Conservation (phyloP, 2,329 filamentous ascomycete species). For the Didymella segeticola region DNA sequence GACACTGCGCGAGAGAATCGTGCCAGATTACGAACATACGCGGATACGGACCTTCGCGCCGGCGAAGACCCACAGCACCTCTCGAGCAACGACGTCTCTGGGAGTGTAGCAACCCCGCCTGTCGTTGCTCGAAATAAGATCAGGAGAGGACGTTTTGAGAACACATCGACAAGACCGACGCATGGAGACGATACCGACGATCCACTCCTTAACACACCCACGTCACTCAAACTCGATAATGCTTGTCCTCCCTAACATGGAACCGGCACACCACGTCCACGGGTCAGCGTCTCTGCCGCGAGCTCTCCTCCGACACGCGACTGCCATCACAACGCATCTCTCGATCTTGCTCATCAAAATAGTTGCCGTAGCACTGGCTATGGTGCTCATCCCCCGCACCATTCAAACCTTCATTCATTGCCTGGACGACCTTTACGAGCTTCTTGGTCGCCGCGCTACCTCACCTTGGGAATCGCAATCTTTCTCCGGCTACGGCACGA, state of each 20-base stretch:
- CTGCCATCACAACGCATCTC: background rate
- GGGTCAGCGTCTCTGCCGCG: background rate
- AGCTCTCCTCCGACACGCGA: background rate
- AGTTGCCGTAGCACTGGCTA: conserved; percentile 1
- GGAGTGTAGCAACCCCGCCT: background rate
- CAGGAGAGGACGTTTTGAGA: background rate
- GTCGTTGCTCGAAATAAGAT: background rate
- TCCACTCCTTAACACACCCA: background rate
- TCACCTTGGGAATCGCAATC: conserved; percentile 13
- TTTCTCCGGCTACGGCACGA: background rate
- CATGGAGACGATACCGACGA: conserved; percentile 1
- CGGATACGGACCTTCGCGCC: conserved; percentile 1
- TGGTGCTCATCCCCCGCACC: conserved; percentile 10
- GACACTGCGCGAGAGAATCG: background rate
- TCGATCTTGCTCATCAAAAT: background rate
- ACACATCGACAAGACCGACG: background rate
- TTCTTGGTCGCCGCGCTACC: conserved; percentile 13
- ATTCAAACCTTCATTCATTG: conserved; percentile 19
- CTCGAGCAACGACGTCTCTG: background rate
- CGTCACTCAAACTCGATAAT: background rate
- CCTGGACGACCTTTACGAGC: conserved; percentile 11
- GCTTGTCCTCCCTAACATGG: conserved; percentile 15
- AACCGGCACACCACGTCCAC: background rate
- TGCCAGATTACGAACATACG: background rate
- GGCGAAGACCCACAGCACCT: background rate